Evolutionary conservation across 331 rosid species (phyloP), one percentile per base, ranked within the genome.

Genomic region (Erythrophleum ivorense): DNA sequence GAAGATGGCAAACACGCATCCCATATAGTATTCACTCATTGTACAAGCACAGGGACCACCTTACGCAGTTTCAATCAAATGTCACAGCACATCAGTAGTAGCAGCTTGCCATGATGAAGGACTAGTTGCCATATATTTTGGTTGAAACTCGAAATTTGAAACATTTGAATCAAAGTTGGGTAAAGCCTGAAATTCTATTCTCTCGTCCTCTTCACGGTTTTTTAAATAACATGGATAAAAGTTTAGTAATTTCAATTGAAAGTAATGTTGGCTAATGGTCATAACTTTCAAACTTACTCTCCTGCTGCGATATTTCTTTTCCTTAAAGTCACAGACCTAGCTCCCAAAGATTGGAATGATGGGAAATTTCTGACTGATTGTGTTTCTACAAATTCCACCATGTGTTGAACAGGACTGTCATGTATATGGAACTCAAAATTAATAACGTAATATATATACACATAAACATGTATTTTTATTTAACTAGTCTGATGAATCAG

Each of bases 231-330:
- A 81, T 41, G 21, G 10, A 72, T 54, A 69, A 21, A 31, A 1
- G 43, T 78, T 38, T 33, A 16, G 82, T 54, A 83, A 77, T 88
- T 88, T 85, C 88, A 85, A 13, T 81, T 2, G 83, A 85, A 88
- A 83, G 83, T 70, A 75, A 76, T 50, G 74, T 76, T 75, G 67
- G 76, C 33, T 68, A 87, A 79, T 77, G 53, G 77, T 55, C 81
- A 80, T 78, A 53, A 68, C 70, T 80, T 88, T 86, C 86, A 84
- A 90, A 84, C 21, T 63, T 15, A 66, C 68, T 79, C 78, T 46
- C 49, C 86, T 88, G 86, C 83, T 75, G 48, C n/a, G 84, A 80
- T 64, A 80, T 83, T 83, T 88, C 80, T 45, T 43, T 48, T 52
- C 33, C 29, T 11, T 55, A 50, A 70, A 48, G 80, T 65, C 82